Conservation (phyloP, 139 green algal genomes). For the Coccomyxa sp. region DNA sequence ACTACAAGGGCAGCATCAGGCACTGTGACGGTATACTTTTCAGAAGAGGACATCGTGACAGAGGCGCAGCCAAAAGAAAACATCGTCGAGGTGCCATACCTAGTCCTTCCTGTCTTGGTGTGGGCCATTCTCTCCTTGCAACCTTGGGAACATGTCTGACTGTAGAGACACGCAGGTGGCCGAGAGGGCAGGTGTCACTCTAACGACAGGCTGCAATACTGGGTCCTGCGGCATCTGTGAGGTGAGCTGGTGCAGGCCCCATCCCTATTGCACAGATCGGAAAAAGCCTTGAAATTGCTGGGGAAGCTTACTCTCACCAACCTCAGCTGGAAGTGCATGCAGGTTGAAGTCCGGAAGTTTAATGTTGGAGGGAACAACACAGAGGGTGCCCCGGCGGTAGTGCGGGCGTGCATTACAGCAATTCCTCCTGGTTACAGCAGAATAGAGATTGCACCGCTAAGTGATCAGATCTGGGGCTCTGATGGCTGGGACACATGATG, state of each 20-base stretch:
- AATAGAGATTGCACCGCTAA: background rate
- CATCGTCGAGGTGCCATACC: background rate
- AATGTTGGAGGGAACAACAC: background rate
- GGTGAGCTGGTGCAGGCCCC: background rate
- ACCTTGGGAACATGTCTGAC: background rate
- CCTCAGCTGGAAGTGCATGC: background rate
- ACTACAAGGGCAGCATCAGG: background rate
- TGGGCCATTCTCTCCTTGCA: background rate
- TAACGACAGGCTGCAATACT: background rate
- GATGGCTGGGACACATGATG: background rate
- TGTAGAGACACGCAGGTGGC: background rate
- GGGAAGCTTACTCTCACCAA: background rate
- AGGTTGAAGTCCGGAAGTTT: background rate
- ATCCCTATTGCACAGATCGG: background rate
- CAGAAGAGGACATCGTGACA: background rate
- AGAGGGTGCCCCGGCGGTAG: background rate
- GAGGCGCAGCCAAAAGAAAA: background rate
- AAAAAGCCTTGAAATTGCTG: background rate
- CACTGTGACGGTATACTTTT: background rate
- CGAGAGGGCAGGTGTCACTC: background rate
- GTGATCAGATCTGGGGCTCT: background rate
- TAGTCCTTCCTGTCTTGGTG: background rate
- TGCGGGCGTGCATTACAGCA: background rate
- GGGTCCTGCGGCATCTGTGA: background rate
- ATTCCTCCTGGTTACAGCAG: background rate